Conservation (phyloP, 169 alveolate genomes). For the Miamiensis avidus region DNA sequence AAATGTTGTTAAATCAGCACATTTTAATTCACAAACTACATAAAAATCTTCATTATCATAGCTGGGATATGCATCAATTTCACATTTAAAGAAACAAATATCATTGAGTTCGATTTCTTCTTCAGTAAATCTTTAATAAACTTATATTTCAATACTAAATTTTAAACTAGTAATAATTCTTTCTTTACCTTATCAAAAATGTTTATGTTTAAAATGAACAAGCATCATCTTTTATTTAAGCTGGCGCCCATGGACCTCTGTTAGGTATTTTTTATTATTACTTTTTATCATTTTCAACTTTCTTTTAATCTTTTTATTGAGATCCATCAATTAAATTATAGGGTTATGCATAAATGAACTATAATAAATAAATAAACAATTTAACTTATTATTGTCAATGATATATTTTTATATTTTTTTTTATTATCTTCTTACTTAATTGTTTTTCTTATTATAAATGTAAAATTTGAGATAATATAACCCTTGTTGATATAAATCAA, state of each 20-base stretch:
- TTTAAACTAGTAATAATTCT: neutral
- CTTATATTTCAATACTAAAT: neutral
- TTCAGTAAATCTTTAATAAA: conserved; percentile 12
- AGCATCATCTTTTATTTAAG: neutral
- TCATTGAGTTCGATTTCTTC: conserved; percentile 14
- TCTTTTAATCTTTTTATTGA: neutral
- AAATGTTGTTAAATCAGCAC: conserved; percentile 27
- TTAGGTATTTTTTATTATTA: neutral
- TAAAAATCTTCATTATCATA: conserved; percentile 2
- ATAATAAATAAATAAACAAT: neutral
- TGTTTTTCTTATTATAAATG: conserved; percentile 34
- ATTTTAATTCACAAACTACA: conserved; percentile 18
- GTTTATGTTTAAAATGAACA: neutral
- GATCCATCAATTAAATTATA: neutral
- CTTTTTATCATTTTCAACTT: neutral
- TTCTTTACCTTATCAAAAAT: conserved; percentile 21
- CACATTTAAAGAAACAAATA: conserved; percentile 17
- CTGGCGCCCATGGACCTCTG: neutral
- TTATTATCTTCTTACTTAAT: neutral
- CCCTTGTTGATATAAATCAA: conserved; percentile 56
- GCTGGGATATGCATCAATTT: conserved; percentile 25
- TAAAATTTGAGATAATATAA: conserved; percentile 41
- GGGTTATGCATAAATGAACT: conserved; percentile 12
- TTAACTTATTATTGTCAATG: neutral
- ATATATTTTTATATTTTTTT: no score